phyloP scores from a whole-genome alignment of 495 filamentous ascomycete genomes.

The Cladorrhinum samala region DNA sequence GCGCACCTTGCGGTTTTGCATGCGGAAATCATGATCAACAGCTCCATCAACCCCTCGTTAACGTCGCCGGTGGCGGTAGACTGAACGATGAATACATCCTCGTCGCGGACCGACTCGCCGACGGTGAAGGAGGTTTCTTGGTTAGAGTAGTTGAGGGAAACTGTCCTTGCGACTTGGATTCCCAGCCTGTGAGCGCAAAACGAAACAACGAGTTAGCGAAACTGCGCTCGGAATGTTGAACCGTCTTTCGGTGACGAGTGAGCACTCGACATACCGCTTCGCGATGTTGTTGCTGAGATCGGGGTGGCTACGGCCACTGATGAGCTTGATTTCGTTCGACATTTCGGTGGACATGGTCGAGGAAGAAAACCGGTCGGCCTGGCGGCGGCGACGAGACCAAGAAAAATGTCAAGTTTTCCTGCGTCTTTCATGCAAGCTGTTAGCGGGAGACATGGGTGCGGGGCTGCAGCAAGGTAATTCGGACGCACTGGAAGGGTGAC shows the following conservation, averaged over 20 bases:
- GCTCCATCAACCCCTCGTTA: conserved; percentile 98
- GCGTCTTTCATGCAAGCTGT: conserved; percentile 14
- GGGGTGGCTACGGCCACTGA: conserved; percentile 94
- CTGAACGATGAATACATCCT: conserved; percentile 97
- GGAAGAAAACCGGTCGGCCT: conserved; percentile 11
- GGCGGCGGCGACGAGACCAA: conserved; percentile 18
- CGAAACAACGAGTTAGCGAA: too few relatives aligned
- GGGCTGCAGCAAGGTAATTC: conserved; percentile 7
- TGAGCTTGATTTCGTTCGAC: conserved; percentile 88
- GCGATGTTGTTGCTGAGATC: conserved; percentile 83
- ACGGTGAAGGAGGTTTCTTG: conserved; percentile 97
- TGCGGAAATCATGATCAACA: conserved; percentile 98
- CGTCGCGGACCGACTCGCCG: conserved; percentile 92
- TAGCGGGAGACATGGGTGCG: conserved; percentile 24
- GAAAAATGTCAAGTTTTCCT: conserved; percentile 14
- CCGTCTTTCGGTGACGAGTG: background rate
- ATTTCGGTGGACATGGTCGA: conserved; percentile 41
- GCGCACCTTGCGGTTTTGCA: conserved; percentile 74
- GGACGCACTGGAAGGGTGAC: background rate
- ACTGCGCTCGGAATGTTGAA: too few relatives aligned
- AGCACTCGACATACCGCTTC: conserved; percentile 60
- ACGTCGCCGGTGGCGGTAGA: conserved; percentile 93
- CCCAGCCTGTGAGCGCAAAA: conserved; percentile 57
- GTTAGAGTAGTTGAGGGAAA: conserved; percentile 95
- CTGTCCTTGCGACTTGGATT: conserved; percentile 91